A percentile compares a stretch with the other conserved stretches of the same genome.
These are phyloP conservation scores for Trichoderma koningiopsis DNA, from an alignment of 2,329 filamentous ascomycete species.

Conservation along the genomic window DNA sequence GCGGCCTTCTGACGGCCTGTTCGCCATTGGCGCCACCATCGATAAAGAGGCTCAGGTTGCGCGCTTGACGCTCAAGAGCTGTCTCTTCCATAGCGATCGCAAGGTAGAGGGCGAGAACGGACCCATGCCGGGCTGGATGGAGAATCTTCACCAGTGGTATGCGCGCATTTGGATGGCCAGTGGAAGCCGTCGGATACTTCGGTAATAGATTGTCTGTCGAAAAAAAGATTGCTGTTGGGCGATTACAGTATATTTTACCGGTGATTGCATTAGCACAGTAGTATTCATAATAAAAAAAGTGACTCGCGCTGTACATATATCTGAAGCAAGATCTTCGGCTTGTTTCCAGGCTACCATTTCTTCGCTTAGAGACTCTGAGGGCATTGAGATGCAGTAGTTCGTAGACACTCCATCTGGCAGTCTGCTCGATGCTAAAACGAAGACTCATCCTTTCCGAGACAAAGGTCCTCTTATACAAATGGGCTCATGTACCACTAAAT, in stretches of 20 bases:
- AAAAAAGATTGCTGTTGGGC: neutral
- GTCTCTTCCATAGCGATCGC: slow-evolving; percentile 55
- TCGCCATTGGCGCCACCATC: slow-evolving; percentile 63
- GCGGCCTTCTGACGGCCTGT: slow-evolving; percentile 65
- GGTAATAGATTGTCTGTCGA: neutral
- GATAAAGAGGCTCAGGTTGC: slow-evolving; percentile 61
- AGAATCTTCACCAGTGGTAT: slow-evolving; percentile 45
- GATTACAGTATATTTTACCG: neutral
- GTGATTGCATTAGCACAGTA: neutral
- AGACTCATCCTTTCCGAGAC: neutral
- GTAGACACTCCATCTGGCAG: neutral
- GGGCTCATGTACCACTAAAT: neutral
- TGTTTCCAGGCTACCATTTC: neutral
- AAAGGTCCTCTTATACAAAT: too few relatives aligned
- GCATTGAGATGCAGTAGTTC: neutral
- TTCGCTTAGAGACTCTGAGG: neutral
- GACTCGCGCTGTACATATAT: neutral
- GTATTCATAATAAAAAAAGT: neutral
- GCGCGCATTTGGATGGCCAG: slow-evolving; percentile 38
- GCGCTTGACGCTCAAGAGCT: slow-evolving; percentile 66
- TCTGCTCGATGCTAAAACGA: neutral
- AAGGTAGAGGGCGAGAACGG: slow-evolving; percentile 40
- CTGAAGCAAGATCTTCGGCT: neutral
- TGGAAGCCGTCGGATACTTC: neutral
- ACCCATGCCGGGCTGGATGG: slow-evolving; percentile 36